These are phyloP conservation scores for Lactifluus piperatus DNA, from an alignment of 768 basidiomycete genomes.

Conservation along the genomic window DNA sequence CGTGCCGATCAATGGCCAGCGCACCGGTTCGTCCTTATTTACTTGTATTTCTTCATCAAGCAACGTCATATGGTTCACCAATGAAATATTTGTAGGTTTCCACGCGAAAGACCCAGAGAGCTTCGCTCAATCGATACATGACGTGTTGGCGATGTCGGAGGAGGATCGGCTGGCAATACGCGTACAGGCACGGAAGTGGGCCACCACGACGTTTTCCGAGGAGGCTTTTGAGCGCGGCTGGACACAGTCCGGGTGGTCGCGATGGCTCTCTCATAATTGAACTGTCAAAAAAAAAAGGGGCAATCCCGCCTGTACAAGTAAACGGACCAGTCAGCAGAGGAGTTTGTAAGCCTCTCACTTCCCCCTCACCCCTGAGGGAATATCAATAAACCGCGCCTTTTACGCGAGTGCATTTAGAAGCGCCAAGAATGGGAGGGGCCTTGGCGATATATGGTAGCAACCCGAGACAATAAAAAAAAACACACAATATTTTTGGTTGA, in stretches of 20 bases:
- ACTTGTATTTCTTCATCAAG: background rate
- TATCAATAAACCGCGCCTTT: no score
- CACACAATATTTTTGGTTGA: no score
- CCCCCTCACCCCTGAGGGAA: no score
- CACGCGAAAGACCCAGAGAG: conserved; percentile 60
- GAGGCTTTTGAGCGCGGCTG: conserved; percentile 73
- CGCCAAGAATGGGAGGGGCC: no score
- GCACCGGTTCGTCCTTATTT: conserved; percentile 43
- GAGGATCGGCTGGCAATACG: conserved; percentile 56
- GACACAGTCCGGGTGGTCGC: conserved; percentile 53
- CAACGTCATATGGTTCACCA: background rate
- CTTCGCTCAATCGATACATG: conserved; percentile 61
- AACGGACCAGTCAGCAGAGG: background rate
- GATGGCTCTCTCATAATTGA: conserved; percentile 21
- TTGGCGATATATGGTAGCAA: no score
- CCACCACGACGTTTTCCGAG: conserved; percentile 65
- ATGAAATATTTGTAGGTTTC: conserved; percentile 43
- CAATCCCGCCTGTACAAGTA: no score
- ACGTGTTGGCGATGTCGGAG: conserved; percentile 46
- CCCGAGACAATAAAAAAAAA: no score
- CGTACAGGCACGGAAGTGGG: conserved; percentile 58
- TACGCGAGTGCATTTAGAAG: no score
- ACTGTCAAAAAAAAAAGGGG: no score
- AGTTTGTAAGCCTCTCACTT: no score
- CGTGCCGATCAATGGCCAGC: conserved; percentile 61